Base-by-base conservation (phyloP, 2,329 filamentous ascomycete species). In the Cladosporium sp. region DNA sequence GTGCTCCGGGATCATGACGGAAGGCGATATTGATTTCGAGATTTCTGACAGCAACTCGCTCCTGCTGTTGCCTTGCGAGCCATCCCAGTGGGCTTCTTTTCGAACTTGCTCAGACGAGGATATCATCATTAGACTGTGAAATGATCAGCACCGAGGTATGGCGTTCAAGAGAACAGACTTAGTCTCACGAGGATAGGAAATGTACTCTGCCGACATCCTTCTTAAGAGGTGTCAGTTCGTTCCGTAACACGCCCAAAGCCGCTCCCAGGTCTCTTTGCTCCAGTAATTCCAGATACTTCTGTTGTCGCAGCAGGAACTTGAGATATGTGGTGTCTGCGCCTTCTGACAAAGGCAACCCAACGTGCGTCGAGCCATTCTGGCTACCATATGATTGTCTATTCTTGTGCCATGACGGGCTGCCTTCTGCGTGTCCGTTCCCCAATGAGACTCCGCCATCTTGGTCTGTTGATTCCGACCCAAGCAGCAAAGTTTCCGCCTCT, bases 1-100 rank as follows among this genome's bases (percentile, higher is more conserved):
- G 68, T 93, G 88, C 65, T 95, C 89, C 1, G 93, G 93, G 51
- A 98, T 86, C 91, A 98, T 97, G 42, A 95, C 88, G 3, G 90
- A 93, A 0, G 93, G 92, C 1, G 93, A 95, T 68, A 98, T 95
- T 53, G 83, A 95, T 75, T 80, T 89, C 19, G 91, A 95, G 33
- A 97, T 74, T 55, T 93, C 83, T 0, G 87, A 89, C 16, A 97
- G 78, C 3, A 97, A 72, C 13, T 77, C 74, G 58, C 83, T 82
- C 57, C 92, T 83, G 40, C 90, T 95, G 53, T 82, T 73, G 40
- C 87, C 89, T 41, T 79, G 72, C 1, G 89, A 85, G 11, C 89
- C 90, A 66, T 95, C 89, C 91, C 92, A 97, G 9, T 82, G 79
- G 1, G 91, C 87, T 69, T 87, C 87, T 4, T 71, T 67, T 68